phyloP scores from a whole-genome alignment of 148 eudicot species.

The Heliamphora exappendiculata region DNA sequence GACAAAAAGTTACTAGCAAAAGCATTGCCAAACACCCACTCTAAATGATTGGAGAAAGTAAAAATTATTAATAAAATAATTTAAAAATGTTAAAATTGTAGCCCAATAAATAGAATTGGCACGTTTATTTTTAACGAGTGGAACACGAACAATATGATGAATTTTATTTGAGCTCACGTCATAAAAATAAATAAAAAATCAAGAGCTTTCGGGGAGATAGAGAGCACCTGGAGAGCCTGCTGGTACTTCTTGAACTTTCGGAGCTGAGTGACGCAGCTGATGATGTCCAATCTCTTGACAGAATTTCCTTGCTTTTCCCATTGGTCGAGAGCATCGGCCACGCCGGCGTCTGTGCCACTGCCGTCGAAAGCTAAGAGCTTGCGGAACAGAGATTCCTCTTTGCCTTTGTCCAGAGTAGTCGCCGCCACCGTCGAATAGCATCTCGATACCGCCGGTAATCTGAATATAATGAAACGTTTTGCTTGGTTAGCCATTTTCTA shows the following conservation, averaged over 20 bases:
- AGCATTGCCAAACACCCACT: no score
- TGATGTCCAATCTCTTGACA: constrained; percentile 19
- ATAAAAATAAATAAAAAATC: no score
- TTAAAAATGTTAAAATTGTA: no score
- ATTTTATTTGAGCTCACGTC: no score
- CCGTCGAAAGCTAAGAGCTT: constrained; percentile 8
- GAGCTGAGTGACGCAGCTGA: constrained; percentile 15
- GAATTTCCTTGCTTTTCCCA: constrained; percentile 30
- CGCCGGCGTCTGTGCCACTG: constrained; percentile 10
- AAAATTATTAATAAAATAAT: no score
- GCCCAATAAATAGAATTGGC: no score
- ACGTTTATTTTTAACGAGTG: no score
- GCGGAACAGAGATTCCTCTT: constrained; percentile 12
- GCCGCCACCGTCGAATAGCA: constrained; percentile 8
- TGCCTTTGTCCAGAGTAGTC: constrained; percentile 4
- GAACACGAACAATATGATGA: no score
- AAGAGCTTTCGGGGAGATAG: no score
- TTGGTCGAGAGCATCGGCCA: constrained; percentile 25
- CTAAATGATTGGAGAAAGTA: no score
- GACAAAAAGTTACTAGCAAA: no score
- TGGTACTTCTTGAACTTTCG: constrained; percentile 27
- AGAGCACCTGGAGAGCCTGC: constrained; percentile 36
- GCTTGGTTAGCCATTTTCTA: constrained; percentile 9
- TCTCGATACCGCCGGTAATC: constrained; percentile 8
- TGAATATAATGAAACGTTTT: background rate